Evolutionary conservation across 2,329 filamentous ascomycete genomes (phyloP).

Genomic region (Stemphylium beticola): DNA sequence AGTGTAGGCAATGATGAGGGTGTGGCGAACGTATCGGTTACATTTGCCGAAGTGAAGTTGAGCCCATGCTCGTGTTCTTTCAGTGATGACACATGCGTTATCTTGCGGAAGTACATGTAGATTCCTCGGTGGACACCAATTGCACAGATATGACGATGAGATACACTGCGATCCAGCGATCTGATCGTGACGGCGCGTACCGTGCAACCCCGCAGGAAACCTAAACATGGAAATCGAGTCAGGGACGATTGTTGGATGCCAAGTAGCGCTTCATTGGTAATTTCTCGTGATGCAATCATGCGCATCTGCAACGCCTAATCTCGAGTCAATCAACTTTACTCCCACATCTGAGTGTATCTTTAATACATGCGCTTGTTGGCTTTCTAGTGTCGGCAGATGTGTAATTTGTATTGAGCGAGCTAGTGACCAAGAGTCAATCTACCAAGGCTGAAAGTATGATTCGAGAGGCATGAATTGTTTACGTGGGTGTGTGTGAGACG

Average conservation of each 20-base stretch:
- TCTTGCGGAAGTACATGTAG: neutral
- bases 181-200: constrained; percentile 11
- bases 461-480: neutral
- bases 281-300: constrained; percentile 11
- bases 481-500: constrained; percentile 1
- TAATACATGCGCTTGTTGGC: neutral
- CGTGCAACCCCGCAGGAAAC: constrained; percentile 6
- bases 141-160: neutral
- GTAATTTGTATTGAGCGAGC: neutral
- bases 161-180: constrained; percentile 1
- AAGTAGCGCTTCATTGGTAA: neutral
- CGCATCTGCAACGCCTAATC: constrained; percentile 1
- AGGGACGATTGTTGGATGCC: neutral
- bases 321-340: constrained; percentile 1
- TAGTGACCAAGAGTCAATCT: neutral
- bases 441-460: neutral
- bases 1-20: neutral
- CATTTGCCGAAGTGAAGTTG: neutral
- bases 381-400: neutral
- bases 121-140: neutral
- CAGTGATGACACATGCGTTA: neutral
- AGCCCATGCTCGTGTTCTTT: neutral
- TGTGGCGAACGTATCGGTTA: neutral
- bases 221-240: constrained; percentile 5
- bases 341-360: neutral